These are phyloP conservation scores for Leccinum fibrillosum DNA, from an alignment of 768 basidiomycete genomes.

Conservation along the genomic window DNA sequence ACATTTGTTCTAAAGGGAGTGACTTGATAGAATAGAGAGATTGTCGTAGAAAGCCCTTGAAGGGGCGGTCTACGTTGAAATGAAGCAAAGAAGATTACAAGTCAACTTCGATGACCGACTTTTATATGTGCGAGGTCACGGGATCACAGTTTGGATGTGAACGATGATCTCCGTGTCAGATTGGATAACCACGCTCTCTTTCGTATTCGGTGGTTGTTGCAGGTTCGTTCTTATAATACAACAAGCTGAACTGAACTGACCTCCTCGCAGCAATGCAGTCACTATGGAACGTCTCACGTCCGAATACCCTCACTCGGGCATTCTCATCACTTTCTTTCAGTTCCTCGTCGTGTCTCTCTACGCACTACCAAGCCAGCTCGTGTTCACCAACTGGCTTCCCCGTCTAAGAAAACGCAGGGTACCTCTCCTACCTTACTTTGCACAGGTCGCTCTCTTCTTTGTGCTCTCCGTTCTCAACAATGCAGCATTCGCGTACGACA, in stretches of 20 bases:
- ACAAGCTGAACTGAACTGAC: too few species aligned
- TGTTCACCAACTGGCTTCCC: slow-evolving; percentile 34
- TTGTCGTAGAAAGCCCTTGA: slow-evolving; percentile 14
- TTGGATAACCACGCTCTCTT: slow-evolving; percentile 64
- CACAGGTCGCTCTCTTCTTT: slow-evolving; percentile 83
- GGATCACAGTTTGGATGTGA: slow-evolving; percentile 8
- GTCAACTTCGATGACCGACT: slow-evolving; percentile 1
- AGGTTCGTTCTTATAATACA: slow-evolving; percentile 30
- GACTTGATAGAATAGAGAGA: slow-evolving; percentile 27
- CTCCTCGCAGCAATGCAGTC: slow-evolving; percentile 62
- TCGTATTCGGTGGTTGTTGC: slow-evolving; percentile 93
- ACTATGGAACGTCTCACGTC: slow-evolving; percentile 73
- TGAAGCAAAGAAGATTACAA: slow-evolving; percentile 9
- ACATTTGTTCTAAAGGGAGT: slow-evolving; percentile 31
- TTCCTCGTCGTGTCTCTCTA: slow-evolving; percentile 74
- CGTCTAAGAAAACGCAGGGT: slow-evolving; percentile 61
- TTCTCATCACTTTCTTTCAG: slow-evolving; percentile 85
- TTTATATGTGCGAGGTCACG: slow-evolving; percentile 24
- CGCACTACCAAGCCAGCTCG: slow-evolving; percentile 63
- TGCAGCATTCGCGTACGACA: slow-evolving; percentile 79
- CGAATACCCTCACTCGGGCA: slow-evolving; percentile 65
- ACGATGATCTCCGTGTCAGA: slow-evolving; percentile 22
- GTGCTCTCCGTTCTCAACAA: slow-evolving; percentile 82
- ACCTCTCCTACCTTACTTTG: slow-evolving; percentile 67
- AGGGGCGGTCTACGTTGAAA: slow-evolving; percentile 6